A percentile compares a stretch with the other conserved stretches of the same genome.
phyloP scores from a whole-genome alignment of 257 asterid species.

The Voacanga thouarsii region DNA sequence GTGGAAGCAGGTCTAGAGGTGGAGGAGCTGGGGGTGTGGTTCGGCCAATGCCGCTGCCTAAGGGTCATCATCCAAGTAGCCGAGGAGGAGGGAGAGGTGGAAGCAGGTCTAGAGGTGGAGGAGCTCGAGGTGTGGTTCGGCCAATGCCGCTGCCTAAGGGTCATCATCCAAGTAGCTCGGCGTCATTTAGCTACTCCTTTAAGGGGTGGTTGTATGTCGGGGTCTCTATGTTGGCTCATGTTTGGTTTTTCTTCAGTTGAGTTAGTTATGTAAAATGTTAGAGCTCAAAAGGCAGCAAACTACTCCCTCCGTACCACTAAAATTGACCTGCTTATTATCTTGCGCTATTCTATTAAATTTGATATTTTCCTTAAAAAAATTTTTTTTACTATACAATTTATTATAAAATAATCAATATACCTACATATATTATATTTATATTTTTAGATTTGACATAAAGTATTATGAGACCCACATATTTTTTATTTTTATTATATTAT shows the following conservation, averaged over 20 bases:
- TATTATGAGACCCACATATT: too few relatives aligned
- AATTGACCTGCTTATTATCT: too few relatives aligned
- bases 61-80: not conserved
- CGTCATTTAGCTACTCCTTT: not conserved
- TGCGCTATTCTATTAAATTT: too few relatives aligned
- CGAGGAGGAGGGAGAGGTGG: not conserved
- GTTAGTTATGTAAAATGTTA: not conserved
- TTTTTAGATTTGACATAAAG: too few relatives aligned
- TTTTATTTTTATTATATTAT: too few relatives aligned
- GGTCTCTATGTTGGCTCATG: not conserved
- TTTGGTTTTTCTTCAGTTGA: slow-evolving; percentile 3
- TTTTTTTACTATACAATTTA: too few relatives aligned
- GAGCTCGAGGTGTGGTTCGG: not conserved
- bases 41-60: slow-evolving; percentile 8
- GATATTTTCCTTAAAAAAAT: too few relatives aligned
- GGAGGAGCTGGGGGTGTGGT: slow-evolving; percentile 10
- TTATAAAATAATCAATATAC: too few relatives aligned
- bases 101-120: not conserved
- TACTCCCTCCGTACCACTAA: too few relatives aligned
- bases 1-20: not conserved
- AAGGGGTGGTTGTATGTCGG: not conserved
- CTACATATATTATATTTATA: too few relatives aligned
- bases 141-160: not conserved
- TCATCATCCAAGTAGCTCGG: not conserved
- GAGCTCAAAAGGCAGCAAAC: too few relatives aligned